Base-by-base conservation (phyloP, 78 protist species). In the Planoprotostelium fungivorum region DNA sequence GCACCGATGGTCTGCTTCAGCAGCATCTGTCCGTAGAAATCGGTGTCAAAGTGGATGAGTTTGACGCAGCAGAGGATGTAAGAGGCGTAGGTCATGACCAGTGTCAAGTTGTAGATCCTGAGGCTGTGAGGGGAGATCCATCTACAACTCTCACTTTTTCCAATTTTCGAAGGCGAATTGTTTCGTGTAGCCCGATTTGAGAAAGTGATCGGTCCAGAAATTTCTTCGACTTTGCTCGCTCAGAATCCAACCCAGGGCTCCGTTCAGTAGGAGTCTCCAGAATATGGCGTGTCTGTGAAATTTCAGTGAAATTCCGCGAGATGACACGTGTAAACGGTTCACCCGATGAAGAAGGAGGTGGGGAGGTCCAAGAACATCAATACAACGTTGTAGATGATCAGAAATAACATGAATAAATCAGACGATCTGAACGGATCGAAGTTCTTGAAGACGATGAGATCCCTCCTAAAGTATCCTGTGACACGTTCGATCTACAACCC, bases 91-190 rank as follows among this genome's bases (percentile, higher is more conserved):
- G 96, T 73, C 93, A 94, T 89, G 31, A 87, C 86, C 29, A 91
- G 87, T 38, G 92, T 51, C 37, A 88, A 36, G 89, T 94, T 94
- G 88, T 89, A 94, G 29, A 94, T 89, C 84, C 94, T 90, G 63
- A 35, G 35, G 5, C 31, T 31, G 31, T 86, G 10, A 0, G 0
- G 29, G 31, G 35, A n/a, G 31, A n/a, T 38, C 36, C 36, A 1
- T 38, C 10, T 37, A 0, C 37, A 1, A 85, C 38, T 84, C 83
- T 37, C 89, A 93, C 96, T 85, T 89, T 85, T 94, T 94, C 96
- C 96, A 94, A 10, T 94, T 84, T 38, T 91, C 94, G 38, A 94
- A 94, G 35, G 96, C 94, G 51, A 1, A 9, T 9, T 37, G 86
- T 63, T 84, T 87, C 37, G 89, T 92, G 31, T 83, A 37, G 31